phyloP scores from a whole-genome alignment of 169 alveolate species.

The Toxoplasma gondii region DNA sequence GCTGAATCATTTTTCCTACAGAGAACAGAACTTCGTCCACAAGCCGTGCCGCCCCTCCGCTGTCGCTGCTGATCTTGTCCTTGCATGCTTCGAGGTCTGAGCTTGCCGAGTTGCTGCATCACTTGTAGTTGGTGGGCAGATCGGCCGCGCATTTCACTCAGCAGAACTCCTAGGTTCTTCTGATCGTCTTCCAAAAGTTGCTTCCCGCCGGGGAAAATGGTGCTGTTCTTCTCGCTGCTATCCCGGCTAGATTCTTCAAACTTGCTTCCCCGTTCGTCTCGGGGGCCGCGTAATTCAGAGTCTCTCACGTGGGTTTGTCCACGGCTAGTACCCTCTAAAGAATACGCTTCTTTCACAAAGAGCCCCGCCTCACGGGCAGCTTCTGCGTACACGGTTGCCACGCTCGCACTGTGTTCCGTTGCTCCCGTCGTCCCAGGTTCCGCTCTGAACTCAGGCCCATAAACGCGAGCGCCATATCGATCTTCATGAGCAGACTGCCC shows the following conservation, averaged over 20 bases:
- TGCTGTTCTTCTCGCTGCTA: neutral
- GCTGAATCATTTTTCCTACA: neutral
- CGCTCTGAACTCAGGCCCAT: too few species aligned
- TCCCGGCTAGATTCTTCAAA: neutral
- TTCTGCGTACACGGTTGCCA: neutral
- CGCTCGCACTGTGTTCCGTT: neutral
- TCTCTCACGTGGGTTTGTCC: too few species aligned
- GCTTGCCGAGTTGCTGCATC: conserved; percentile 12
- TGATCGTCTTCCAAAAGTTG: neutral
- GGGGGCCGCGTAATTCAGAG: too few species aligned
- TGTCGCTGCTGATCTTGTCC: neutral
- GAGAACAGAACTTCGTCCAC: neutral
- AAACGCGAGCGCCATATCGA: too few species aligned
- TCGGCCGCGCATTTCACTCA: neutral
- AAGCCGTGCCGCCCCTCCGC: neutral
- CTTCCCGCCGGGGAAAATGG: neutral
- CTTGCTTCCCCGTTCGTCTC: neutral
- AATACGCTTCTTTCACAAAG: neutral
- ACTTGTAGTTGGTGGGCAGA: conserved; percentile 1
- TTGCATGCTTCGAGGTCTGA: neutral
- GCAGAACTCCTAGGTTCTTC: neutral
- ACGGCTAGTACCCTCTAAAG: neutral
- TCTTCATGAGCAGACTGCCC: too few species aligned
- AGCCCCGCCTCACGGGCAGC: neutral
- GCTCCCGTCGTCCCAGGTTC: neutral